Base-by-base conservation (phyloP, 108 stramenopile genomes). In the Hondaea fermentalgiana region DNA sequence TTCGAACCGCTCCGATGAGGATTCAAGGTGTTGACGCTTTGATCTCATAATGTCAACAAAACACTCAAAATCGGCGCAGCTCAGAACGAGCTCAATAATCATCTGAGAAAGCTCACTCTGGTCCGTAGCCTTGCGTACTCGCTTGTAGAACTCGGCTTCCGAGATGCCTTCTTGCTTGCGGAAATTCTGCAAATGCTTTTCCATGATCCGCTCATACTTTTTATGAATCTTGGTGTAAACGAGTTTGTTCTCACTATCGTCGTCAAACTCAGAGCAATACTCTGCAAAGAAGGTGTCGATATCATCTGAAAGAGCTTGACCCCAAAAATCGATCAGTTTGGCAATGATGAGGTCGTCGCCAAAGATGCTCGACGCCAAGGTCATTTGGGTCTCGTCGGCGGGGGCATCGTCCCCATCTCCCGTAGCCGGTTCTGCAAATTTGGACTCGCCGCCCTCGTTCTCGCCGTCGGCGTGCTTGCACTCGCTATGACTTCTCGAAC, bases 271-370 rank as follows among this genome's bases (percentile, higher is more conserved):
- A 12, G n/a, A 19, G 76, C 76, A 83, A 53, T 83, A 53, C 0
- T 83, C 76, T 6, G 76, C 76, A 83, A 83, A 83, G 76, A 83
- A 83, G 51, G 76, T 83, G 23, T 83, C 28, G 76, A 83, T 83
- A 35, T 83, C 76, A 0, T 83, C 49, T 3, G 76, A 47, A 45
- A 83, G 76, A 17, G 49, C 28, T 53, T 83, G 23, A 6, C 76
- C 76, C 76, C 76, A 83, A 4, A 83, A 83, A 0, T 83, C 49
- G 25, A 83, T 53, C 51, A 83, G 49, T 3, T 83, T 47, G n/a
- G 45, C 76, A 6, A 83, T 35, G 51, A 83, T 83, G 0, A 53
- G 45, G n/a, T 83, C 76, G 23, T 83, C 23, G 10, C 76, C 76
- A 3, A 83, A 83, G 16, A 83, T 53, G 51, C 49, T 83, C n/a